Conservation (phyloP, 2,329 filamentous ascomycete species). For the Pseudogymnoascus sp. region DNA sequence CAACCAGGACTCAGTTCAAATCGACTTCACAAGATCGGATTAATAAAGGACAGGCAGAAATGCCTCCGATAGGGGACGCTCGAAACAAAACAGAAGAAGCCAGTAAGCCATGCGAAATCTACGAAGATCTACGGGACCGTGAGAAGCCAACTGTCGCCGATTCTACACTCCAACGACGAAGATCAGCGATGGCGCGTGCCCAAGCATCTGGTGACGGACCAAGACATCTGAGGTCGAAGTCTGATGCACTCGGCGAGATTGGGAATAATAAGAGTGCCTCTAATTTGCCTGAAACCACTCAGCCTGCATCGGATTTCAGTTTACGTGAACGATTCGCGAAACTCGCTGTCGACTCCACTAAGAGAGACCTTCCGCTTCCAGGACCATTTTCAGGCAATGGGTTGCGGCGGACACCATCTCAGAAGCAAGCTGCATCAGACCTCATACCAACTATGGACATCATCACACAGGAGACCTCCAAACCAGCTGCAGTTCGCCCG, state of each 20-base stretch:
- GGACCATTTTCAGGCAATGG: not conserved
- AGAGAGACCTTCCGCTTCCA: not conserved
- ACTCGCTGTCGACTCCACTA: not conserved
- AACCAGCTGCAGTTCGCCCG: not conserved
- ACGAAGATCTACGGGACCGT: conserved; percentile 1
- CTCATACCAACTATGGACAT: not conserved
- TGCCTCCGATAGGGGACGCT: not conserved
- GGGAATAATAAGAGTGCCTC: not conserved
- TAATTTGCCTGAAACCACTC: not conserved
- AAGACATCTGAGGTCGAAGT: not conserved
- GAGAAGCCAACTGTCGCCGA: not conserved
- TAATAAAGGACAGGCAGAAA: not conserved
- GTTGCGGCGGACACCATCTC: not conserved
- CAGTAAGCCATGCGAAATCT: not conserved
- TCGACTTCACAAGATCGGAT: not conserved
- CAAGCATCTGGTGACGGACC: not conserved
- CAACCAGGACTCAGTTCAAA: not conserved
- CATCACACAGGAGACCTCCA: not conserved
- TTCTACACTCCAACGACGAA: not conserved
- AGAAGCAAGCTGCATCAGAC: not conserved
- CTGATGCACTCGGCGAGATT: conserved; percentile 1
- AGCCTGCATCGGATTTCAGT: not conserved
- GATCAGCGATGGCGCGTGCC: not conserved
- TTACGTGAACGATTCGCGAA: conserved; percentile 1
- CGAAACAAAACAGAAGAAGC: not conserved